These are phyloP conservation scores for Metschnikowia bowlesiae DNA, from an alignment of 805 yeast species.

Conservation along the genomic window DNA sequence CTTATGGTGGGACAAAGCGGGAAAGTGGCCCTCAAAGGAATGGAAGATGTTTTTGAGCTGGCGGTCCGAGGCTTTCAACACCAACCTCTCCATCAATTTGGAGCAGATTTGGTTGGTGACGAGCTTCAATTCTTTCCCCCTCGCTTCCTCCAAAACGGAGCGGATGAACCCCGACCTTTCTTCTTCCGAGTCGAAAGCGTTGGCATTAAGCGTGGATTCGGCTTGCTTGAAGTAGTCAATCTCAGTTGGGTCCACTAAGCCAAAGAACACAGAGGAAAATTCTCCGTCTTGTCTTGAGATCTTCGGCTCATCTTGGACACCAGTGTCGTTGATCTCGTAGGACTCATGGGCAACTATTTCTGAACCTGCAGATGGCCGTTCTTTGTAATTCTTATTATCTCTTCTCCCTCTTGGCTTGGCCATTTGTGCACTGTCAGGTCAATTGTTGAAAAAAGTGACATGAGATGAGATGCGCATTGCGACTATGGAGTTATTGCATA, in stretches of 20 bases:
- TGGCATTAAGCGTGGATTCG: constrained; percentile 75
- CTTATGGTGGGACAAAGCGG: constrained; percentile 76
- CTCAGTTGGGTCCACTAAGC: constrained; percentile 79
- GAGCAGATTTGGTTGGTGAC: constrained; percentile 95
- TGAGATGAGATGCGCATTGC: constrained; percentile 8
- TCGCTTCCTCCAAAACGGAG: constrained; percentile 79
- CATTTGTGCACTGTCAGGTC: constrained; percentile 6
- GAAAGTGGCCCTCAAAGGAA: constrained; percentile 69
- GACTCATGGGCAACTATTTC: constrained; percentile 3
- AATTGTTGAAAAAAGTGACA: constrained; percentile 4
- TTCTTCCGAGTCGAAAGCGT: constrained; percentile 70
- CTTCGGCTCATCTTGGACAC: constrained; percentile 5
- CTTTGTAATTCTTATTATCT: constrained; percentile 26
- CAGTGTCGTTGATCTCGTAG: neutral
- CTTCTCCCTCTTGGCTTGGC: constrained; percentile 42
- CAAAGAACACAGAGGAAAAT: constrained; percentile 58
- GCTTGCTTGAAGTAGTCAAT: constrained; percentile 91
- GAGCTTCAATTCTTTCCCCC: constrained; percentile 84
- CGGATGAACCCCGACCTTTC: constrained; percentile 69
- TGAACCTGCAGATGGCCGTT: constrained; percentile 13
- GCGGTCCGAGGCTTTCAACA: constrained; percentile 57
- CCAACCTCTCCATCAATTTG: constrained; percentile 80
- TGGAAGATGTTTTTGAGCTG: constrained; percentile 65
- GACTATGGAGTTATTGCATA: constrained; percentile 2
- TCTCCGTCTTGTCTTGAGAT: constrained; percentile 13